Conservation (phyloP, 116 monocot species). For the Iris pallida region DNA sequence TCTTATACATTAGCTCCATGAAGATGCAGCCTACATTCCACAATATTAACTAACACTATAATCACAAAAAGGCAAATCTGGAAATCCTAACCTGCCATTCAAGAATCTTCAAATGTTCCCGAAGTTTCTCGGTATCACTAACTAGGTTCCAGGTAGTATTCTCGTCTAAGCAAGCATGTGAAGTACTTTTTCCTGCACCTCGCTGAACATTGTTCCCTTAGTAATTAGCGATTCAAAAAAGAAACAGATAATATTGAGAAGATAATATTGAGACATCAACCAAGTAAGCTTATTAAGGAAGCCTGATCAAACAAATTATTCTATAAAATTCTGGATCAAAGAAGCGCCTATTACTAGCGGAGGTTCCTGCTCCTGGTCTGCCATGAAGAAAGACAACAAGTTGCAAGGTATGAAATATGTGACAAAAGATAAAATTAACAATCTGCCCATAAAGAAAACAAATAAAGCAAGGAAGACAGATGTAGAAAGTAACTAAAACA, state of each 20-base stretch:
- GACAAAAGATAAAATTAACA: too few relatives aligned
- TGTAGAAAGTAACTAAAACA: too few relatives aligned
- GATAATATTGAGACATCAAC: neutral
- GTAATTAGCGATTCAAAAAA: too few relatives aligned
- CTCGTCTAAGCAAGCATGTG: conserved; percentile 80
- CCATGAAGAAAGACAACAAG: conserved; percentile 97
- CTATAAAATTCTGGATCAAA: conserved; percentile 96
- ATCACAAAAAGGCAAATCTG: too few relatives aligned
- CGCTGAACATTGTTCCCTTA: conserved; percentile 40
- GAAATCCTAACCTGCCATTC: conserved; percentile 99
- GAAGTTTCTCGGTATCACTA: conserved; percentile 70
- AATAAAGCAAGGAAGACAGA: too few relatives aligned
- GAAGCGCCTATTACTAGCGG: conserved; percentile 69
- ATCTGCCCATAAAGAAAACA: too few relatives aligned
- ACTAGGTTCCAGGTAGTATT: conserved; percentile 86
- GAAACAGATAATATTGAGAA: too few relatives aligned
- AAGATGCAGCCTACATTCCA: too few relatives aligned
- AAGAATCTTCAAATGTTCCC: conserved; percentile 62
- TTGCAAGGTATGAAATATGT: too few relatives aligned
- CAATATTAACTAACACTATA: too few relatives aligned
- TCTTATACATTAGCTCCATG: too few relatives aligned
- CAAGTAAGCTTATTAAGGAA: neutral
- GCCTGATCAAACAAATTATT: conserved; percentile 98
- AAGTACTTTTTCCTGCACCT: conserved; percentile 80
- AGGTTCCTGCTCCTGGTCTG: conserved; percentile 93